phyloP scores from a whole-genome alignment of 2,329 filamentous ascomycete species.

The Cephalotrichum gorgonifer region DNA sequence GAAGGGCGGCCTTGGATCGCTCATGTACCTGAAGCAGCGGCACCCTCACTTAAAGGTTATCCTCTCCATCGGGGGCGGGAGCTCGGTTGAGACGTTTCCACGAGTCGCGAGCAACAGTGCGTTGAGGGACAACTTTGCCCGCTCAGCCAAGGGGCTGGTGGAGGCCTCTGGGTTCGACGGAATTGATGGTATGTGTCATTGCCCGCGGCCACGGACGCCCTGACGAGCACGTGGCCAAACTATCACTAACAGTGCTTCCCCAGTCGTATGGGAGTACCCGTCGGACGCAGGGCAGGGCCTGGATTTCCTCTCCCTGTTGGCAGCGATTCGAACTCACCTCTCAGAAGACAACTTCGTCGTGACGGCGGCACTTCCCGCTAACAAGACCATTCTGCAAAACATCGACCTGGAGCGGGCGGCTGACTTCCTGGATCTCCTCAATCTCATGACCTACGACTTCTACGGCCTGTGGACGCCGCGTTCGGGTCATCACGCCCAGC shows the following conservation, averaged over 20 bases:
- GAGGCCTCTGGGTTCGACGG: constrained; percentile 51
- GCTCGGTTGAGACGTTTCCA: constrained; percentile 56
- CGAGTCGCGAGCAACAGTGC: constrained; percentile 51
- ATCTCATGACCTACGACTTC: constrained; percentile 75
- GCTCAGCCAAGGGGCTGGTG: constrained; percentile 55
- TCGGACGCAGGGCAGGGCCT: constrained; percentile 53
- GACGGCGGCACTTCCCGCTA: constrained; percentile 62
- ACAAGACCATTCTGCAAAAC: constrained; percentile 53
- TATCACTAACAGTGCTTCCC: constrained; percentile 7
- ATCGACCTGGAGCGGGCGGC: constrained; percentile 56
- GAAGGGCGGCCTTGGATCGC: constrained; percentile 60
- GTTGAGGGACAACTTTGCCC: constrained; percentile 58
- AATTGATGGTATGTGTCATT: constrained; percentile 55
- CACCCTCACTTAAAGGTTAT: constrained; percentile 65
- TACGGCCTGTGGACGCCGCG: constrained; percentile 58
- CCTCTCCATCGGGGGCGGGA: constrained; percentile 63
- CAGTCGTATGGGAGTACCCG: constrained; percentile 77
- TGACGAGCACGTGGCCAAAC: background rate
- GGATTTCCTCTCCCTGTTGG: constrained; percentile 61
- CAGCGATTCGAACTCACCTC: constrained; percentile 55
- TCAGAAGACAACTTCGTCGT: constrained; percentile 59
- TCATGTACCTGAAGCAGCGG: constrained; percentile 61
- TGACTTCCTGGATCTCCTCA: constrained; percentile 62
- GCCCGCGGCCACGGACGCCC: background rate
- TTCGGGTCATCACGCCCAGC: constrained; percentile 66